Percentiles rank a stretch among this genome's conserved stretches.
phyloP scores from a whole-genome alignment of 805 yeast species.

The Kodamaea lidongshanica region DNA sequence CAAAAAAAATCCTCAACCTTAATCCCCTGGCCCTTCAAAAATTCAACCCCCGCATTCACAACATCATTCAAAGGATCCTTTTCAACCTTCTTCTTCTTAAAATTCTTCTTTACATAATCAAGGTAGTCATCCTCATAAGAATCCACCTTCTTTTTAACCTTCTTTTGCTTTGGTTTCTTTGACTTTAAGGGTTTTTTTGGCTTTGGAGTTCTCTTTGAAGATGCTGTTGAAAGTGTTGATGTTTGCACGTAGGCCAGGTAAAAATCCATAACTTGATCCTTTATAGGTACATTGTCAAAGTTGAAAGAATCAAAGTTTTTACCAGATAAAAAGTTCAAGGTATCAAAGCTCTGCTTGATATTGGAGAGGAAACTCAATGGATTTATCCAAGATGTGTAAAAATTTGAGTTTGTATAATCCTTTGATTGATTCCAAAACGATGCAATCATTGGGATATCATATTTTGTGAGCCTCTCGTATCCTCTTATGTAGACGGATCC shows the following conservation, averaged over 20 bases:
- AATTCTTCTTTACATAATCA: constrained; percentile 5
- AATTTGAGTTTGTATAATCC: too few species aligned
- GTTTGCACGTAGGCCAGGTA: too few species aligned
- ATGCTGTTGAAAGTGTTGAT: too few species aligned
- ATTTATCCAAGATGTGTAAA: too few species aligned
- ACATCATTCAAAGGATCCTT: constrained; percentile 2
- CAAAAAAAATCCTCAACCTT: constrained; percentile 3
- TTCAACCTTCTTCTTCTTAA: constrained; percentile 2
- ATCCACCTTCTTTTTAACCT: constrained; percentile 2
- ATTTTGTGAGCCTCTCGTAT: constrained; percentile 14
- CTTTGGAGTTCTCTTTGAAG: background rate
- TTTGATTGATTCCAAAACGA: constrained; percentile 1
- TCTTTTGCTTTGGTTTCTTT: constrained; percentile 3
- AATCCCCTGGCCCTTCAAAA: constrained; percentile 4
- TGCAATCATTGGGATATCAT: constrained; percentile 11
- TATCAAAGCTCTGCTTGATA: background rate
- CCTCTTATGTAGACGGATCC: constrained; percentile 20
- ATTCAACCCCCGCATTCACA: constrained; percentile 4
- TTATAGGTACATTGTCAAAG: too few species aligned
- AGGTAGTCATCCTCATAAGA: constrained; percentile 3
- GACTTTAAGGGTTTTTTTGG: background rate
- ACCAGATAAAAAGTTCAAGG: background rate
- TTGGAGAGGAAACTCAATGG: constrained; percentile 1
- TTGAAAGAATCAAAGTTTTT: background rate
- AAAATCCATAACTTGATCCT: too few species aligned